Base-by-base conservation (phyloP, 116 monocot species). In the Iris pallida region DNA sequence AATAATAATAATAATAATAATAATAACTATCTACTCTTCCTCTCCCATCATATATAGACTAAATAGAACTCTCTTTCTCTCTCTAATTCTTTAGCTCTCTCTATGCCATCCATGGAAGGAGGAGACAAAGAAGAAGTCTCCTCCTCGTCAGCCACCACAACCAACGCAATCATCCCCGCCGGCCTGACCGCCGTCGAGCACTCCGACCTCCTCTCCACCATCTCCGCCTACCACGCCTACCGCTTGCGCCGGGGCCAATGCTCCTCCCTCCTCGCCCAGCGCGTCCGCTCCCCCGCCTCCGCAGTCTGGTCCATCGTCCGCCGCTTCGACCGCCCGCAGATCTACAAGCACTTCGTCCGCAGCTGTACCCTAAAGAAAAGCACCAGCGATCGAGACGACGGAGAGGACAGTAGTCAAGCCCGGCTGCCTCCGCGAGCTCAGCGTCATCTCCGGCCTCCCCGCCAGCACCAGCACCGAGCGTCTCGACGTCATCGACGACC, bases 341-440 rank as follows among this genome's bases (percentile, higher is more conserved):
- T 71, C 64, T 82, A 88, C 83, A 88, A 88, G 65, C 88, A 88
- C 81, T 83, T 88, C 75, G 76, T 83, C 78, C 83, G 80, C 16
- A 83, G 78, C 75, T 88, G 78, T 65, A 2, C 78, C 46, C 44
- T 88, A 75, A 61, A 57, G 4, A 58, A 17, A 45, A 66, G 74
- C 61, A 71, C 55, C 45, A 68, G 42, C 14, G n/a, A 63, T 75
- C 45, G 43, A 41, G 3, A 3, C 0, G 3, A 30, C 30, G 3
- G 30, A n/a, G n/a, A n/a, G n/a, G n/a, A n/a, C 30, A 30, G 3
- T 30, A 30, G 3, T 30, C 19, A 65, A 71, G 20, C 66, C 71
- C 18, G 86, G 86, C 18, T 80, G 83, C 59, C 80, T 86, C 61
- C 79, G 86, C 17, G 86, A 86, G 41, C 70, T 86, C 42, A 79